Conservation (phyloP, 2,329 filamentous ascomycete genomes). For the Botrytis paeoniae region DNA sequence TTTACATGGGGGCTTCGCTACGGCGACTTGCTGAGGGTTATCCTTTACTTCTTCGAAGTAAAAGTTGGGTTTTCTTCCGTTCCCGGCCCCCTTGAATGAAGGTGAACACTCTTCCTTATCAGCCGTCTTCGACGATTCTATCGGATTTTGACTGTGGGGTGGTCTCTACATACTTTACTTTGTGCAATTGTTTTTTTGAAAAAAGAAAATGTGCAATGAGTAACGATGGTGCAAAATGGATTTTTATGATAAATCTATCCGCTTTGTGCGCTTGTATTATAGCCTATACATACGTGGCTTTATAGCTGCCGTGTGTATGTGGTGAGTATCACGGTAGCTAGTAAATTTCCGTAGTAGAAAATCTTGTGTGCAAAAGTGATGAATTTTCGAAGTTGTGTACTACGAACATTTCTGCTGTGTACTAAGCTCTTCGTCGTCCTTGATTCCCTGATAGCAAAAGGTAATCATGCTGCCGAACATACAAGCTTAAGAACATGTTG, state of each 20-base stretch:
- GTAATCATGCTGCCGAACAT: neutral
- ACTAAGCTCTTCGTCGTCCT: neutral
- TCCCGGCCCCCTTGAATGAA: constrained; percentile 44
- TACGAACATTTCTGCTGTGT: neutral
- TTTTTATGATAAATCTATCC: neutral
- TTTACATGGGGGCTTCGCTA: constrained; percentile 41
- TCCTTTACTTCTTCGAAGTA: constrained; percentile 28
- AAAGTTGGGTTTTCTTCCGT: constrained; percentile 42
- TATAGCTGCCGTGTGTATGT: neutral
- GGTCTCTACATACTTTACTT: constrained; percentile 40
- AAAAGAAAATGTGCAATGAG: neutral
- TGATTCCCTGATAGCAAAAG: neutral
- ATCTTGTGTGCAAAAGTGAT: neutral
- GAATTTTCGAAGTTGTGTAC: neutral
- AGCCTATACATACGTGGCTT: neutral
- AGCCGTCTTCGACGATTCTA: constrained; percentile 39
- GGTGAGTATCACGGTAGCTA: neutral
- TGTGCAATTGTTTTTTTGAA: neutral
- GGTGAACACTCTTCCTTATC: constrained; percentile 44
- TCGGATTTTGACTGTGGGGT: constrained; percentile 45
- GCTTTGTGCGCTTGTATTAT: neutral
- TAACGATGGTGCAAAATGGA: neutral
- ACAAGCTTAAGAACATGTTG: neutral
- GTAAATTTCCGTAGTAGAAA: neutral
- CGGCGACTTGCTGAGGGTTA: constrained; percentile 44